Evolutionary conservation across 192 early-diverging fungal genomes (phyloP).

Genomic region (Oehlia diaphana): DNA sequence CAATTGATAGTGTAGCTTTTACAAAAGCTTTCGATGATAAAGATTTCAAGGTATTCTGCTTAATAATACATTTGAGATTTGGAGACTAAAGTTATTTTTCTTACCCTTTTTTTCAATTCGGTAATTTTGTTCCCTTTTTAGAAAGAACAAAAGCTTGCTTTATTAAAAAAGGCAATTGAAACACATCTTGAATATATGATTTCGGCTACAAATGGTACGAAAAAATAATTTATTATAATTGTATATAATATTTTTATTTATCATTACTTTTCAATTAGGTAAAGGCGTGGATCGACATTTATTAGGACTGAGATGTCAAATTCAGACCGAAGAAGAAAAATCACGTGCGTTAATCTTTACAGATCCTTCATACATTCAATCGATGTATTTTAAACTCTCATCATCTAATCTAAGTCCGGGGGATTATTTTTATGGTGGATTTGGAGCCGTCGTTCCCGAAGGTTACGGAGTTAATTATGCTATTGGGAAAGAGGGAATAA

Average conservation of each 20-base stretch:
- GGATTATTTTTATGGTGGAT: conserved; percentile 71
- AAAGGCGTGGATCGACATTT: conserved; percentile 91
- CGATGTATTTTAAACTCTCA: conserved; percentile 80
- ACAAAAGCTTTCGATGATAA: conserved; percentile 73
- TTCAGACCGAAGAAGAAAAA: conserved; percentile 60
- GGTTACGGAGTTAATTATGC: conserved; percentile 90
- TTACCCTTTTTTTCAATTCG: neutral
- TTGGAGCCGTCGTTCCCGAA: conserved; percentile 81
- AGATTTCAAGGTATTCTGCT: conserved; percentile 41
- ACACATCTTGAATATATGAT: conserved; percentile 74
- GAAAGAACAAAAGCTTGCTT: conserved; percentile 48
- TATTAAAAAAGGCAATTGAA: conserved; percentile 65
- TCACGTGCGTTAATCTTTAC: conserved; percentile 71
- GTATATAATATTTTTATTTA: neutral
- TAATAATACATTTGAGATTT: neutral
- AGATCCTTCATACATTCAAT: conserved; percentile 76
- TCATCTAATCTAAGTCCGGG: conserved; percentile 80
- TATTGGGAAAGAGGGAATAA: conserved; percentile 62
- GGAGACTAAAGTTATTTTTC: neutral
- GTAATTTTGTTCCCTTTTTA: neutral
- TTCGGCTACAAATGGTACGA: conserved; percentile 62
- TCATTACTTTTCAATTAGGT: conserved; percentile 36
- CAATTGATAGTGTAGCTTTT: conserved; percentile 76
- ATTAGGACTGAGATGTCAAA: conserved; percentile 76
- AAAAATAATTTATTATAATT: conserved; percentile 14